These are phyloP conservation scores for Diddensiella caesifluorescens DNA, from an alignment of 805 yeast species.

Conservation along the genomic window DNA sequence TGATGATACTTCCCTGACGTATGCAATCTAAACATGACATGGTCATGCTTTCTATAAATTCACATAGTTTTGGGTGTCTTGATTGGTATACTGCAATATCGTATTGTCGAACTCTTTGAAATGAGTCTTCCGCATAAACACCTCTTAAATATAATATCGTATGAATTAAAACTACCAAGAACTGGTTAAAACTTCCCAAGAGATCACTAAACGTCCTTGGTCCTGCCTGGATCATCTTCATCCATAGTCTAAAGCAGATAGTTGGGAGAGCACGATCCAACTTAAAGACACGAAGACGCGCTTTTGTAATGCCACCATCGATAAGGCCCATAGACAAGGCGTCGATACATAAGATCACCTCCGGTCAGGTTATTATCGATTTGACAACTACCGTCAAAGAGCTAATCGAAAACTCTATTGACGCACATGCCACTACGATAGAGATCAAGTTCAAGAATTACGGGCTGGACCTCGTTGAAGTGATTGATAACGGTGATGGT, in stretches of 20 bases:
- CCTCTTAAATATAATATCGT: constrained; percentile 48
- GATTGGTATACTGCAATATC: constrained; percentile 39
- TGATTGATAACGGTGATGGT: constrained; percentile 72
- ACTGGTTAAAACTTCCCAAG: constrained; percentile 39
- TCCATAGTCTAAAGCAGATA: no score
- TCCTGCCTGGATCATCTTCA: background rate
- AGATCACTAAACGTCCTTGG: constrained; percentile 11
- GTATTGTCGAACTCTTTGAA: constrained; percentile 39
- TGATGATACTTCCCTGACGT: constrained; percentile 28
- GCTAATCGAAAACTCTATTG: constrained; percentile 78
- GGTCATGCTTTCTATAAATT: constrained; percentile 40
- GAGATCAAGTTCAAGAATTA: constrained; percentile 64
- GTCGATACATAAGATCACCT: constrained; percentile 74
- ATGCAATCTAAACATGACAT: constrained; percentile 23
- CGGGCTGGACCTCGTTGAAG: constrained; percentile 69
- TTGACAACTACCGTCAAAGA: constrained; percentile 77
- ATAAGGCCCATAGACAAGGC: constrained; percentile 38
- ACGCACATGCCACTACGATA: constrained; percentile 64
- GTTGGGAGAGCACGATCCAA: no score
- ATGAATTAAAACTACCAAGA: constrained; percentile 47
- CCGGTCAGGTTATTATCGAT: constrained; percentile 90
- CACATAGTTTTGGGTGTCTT: constrained; percentile 44
- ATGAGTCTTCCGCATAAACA: constrained; percentile 51
- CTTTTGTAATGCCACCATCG: constrained; percentile 9
- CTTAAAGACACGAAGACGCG: no score